Evolutionary conservation across 2,329 filamentous ascomycete genomes (phyloP), one percentile per base, ranked within the genome.

Genomic region (Zymoseptoria brevis): DNA sequence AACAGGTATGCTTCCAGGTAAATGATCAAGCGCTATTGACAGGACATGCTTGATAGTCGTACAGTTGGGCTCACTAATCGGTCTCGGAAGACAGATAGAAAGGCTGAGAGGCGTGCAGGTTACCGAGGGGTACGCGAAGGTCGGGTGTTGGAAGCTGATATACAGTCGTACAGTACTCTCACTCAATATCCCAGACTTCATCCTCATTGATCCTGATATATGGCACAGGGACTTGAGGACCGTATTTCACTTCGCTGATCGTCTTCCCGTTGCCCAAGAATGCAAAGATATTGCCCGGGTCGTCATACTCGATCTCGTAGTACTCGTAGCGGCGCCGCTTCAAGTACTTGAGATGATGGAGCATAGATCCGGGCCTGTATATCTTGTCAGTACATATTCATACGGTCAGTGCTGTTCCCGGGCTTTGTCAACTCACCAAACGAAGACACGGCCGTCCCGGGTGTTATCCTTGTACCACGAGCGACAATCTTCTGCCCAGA

Each of bases 221-320:
- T 19, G 61, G 63, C 59, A 65, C 61, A 22, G 59, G 59, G 3
- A 54, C 57, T 29, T 64, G 59, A 5, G 62, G 48, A 3, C 62
- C 65, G 59, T 62, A 61, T 53, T 68, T 66, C n/a, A 60, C 55
- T 53, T 62, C 56, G 1, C 59, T 54, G 41, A 64, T 69, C 4
- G 76, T 76, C 62, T 75, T 76, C 1, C 78, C 78, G 64, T 79
- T 78, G 0, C 78, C 79, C 73, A 80, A 72, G 62, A 79, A 79
- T 22, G 71, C 60, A 62, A 76, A 80, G 6, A 72, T 68, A 64
- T 80, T 80, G 29, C 63, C 64, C 8, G 64, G 53, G 19, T 72
- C 74, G 53, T 70, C 68, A 61, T 80, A 80, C 55, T 70, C 70
- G 45, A 80, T 74, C 9, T 80, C 74, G 61, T 77, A 80, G 62